These are phyloP conservation scores for Podaxis rugospora DNA, from an alignment of 768 basidiomycete species.

Conservation along the genomic window DNA sequence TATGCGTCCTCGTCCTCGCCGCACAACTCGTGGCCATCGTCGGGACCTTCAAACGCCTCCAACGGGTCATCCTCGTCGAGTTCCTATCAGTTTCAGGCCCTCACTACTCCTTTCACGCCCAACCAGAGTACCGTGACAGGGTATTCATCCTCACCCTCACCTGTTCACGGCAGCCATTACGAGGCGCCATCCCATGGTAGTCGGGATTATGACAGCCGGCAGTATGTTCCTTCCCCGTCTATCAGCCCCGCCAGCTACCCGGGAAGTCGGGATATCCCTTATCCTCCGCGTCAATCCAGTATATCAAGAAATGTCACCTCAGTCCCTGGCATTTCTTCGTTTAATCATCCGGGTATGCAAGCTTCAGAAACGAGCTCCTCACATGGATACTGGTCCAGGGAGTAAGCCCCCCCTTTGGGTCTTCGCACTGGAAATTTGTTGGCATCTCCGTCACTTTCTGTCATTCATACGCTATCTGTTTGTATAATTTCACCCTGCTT, in stretches of 20 bases:
- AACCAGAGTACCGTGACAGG: slow-evolving; percentile 8
- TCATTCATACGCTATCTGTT: slow-evolving; percentile 8
- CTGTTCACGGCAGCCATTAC: slow-evolving; percentile 4
- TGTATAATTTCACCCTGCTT: slow-evolving; percentile 6
- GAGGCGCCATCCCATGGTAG: slow-evolving; percentile 7
- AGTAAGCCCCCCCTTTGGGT: slow-evolving; percentile 10
- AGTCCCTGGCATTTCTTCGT: slow-evolving; percentile 9
- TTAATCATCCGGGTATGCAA: slow-evolving; percentile 11
- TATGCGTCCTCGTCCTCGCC: slow-evolving; percentile 15
- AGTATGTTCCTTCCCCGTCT: slow-evolving; percentile 21
- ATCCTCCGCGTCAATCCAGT: slow-evolving; percentile 15
- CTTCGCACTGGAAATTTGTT: background rate
- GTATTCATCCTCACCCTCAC: slow-evolving; percentile 10
- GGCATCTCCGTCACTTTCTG: background rate
- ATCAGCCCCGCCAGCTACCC: slow-evolving; percentile 23
- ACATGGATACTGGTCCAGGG: slow-evolving; percentile 21
- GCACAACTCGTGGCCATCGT: slow-evolving; percentile 5
- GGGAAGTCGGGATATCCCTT: slow-evolving; percentile 16
- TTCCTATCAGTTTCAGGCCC: slow-evolving; percentile 8
- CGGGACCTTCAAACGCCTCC: background rate
- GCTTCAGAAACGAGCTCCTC: slow-evolving; percentile 11
- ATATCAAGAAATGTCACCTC: slow-evolving; percentile 12
- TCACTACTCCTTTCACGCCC: slow-evolving; percentile 12
- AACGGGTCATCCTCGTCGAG: slow-evolving; percentile 2
- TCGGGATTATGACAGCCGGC: slow-evolving; percentile 20